Conservation (phyloP, 805 yeast species). For the Wickerhamiella slavikovae region DNA sequence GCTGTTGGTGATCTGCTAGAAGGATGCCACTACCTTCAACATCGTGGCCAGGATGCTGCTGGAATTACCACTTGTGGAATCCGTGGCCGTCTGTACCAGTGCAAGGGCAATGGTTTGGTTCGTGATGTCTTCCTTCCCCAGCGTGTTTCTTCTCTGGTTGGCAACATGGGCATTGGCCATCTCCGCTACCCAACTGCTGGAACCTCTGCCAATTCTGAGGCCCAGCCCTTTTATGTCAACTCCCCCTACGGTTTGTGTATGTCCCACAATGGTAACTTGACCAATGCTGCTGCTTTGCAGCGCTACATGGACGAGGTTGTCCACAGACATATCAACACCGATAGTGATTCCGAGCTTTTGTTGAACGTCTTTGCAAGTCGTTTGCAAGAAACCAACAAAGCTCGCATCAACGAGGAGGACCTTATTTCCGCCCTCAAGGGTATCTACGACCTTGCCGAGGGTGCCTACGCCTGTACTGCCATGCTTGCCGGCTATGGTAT, state of each 20-base stretch:
- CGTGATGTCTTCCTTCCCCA: constrained; percentile 82
- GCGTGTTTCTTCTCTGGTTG: constrained; percentile 61
- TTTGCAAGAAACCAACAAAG: constrained; percentile 76
- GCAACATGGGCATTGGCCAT: constrained; percentile 91
- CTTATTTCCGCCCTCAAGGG: constrained; percentile 71
- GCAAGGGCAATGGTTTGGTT: constrained; percentile 98
- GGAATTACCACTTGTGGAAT: constrained; percentile 93
- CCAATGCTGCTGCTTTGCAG: constrained; percentile 60
- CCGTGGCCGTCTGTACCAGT: constrained; percentile 84
- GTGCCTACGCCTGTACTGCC: constrained; percentile 93
- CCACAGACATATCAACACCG: constrained; percentile 94
- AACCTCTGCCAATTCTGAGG: constrained; percentile 84
- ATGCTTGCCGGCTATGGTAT: constrained; percentile 92
- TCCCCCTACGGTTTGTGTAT: constrained; percentile 85
- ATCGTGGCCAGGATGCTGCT: constrained; percentile 98
- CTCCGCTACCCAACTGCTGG: constrained; percentile 96
- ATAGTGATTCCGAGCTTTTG: constrained; percentile 82
- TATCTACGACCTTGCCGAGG: constrained; percentile 61
- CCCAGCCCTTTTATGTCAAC: constrained; percentile 96
- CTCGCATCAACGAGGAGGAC: constrained; percentile 80
- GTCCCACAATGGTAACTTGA: constrained; percentile 89
- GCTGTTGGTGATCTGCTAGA: constrained; percentile 86
- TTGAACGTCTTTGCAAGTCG: constrained; percentile 82
- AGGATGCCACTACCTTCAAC: constrained; percentile 83
- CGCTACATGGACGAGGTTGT: constrained; percentile 77